Evolutionary conservation across 2,329 filamentous ascomycete species (phyloP), one percentile per base, ranked within the genome.

Genomic region (Chrysoporthe puriensis): DNA sequence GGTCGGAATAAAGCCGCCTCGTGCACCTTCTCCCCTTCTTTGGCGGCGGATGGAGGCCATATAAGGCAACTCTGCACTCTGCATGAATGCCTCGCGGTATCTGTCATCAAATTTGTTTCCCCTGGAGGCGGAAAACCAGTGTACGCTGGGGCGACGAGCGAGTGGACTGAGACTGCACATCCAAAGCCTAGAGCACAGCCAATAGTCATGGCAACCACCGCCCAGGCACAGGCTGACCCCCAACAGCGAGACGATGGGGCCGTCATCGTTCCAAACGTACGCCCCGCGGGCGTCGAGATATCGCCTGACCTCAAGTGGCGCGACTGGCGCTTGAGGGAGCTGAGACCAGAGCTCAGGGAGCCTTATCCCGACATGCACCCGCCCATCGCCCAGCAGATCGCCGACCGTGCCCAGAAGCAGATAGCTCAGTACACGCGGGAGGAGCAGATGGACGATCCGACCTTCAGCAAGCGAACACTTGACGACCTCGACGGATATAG

Each of bases 291-390:
- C 14, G n/a, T 18, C 11, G 68, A 70, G 36, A 1, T 46, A 2
- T 66, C 64, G 8, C 66, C 66, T 40, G 66, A 67, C 40, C 43
- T 40, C 21, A 16, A 57, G 14, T 70, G 68, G 68, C 48, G 62
- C 18, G 62, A 40, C 32, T 70, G 66, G 63, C 68, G 68, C 18
- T 36, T 70, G 63, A 66, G 61, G 18, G 64, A 61, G 44, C 66
- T 60, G 42, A 63, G 68, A 44, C 63, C 62, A 13, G 68, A 68
- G 43, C 62, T 63, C 14, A 21, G 44, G 58, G 6, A 43, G 43
- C 6, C 13, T 16, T 64, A 44, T 21, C 42, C 62, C 9, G 42
- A 40, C 34, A 56, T 26, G 46, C 62, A n/a, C 62, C 68, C 63
- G 16, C 21, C 8, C 56, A 57, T 44, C 42, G 56, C 56, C 44